These are phyloP conservation scores for Chrysosporium queenslandicum DNA, from an alignment of 2,329 filamentous ascomycete genomes.

Conservation along the genomic window DNA sequence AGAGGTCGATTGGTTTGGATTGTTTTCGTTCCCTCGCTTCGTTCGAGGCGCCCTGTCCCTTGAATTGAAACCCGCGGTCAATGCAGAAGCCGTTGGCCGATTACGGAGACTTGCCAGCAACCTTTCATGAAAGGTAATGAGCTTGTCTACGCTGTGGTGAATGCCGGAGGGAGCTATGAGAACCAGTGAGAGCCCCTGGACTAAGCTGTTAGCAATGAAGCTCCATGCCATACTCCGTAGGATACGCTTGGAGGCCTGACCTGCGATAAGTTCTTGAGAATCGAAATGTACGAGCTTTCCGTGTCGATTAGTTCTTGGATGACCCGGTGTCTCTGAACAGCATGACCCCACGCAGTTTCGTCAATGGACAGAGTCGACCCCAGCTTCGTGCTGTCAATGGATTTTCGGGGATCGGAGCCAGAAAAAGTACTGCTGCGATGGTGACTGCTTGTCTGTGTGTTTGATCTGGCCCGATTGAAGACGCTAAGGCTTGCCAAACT, in stretches of 20 bases:
- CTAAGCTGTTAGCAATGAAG: background rate
- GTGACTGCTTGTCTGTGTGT: conserved; percentile 50
- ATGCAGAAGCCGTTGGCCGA: background rate
- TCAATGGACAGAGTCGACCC: conserved; percentile 47
- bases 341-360: conserved; percentile 58
- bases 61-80: background rate
- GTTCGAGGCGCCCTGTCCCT: background rate
- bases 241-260: conserved; percentile 40
- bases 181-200: conserved; percentile 59
- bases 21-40: background rate
- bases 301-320: conserved; percentile 77
- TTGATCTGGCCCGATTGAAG: conserved; percentile 49
- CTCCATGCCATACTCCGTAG: background rate
- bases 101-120: conserved; percentile 65
- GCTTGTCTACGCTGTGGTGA: conserved; percentile 66
- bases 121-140: conserved; percentile 73
- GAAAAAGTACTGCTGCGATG: conserved; percentile 50
- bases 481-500: conserved; percentile 66
- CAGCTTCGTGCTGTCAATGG: conserved; percentile 47
- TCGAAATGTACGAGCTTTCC: conserved; percentile 79
- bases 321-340: conserved; percentile 65
- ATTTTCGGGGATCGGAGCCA: conserved; percentile 55
- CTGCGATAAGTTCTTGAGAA: conserved; percentile 76
- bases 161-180: conserved; percentile 63
- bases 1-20: background rate